A percentile compares a stretch with the other conserved stretches of the same genome.
These are phyloP conservation scores for Pseudogymnoascus sp. DNA, from an alignment of 2,329 filamentous ascomycete species.

Conservation along the genomic window DNA sequence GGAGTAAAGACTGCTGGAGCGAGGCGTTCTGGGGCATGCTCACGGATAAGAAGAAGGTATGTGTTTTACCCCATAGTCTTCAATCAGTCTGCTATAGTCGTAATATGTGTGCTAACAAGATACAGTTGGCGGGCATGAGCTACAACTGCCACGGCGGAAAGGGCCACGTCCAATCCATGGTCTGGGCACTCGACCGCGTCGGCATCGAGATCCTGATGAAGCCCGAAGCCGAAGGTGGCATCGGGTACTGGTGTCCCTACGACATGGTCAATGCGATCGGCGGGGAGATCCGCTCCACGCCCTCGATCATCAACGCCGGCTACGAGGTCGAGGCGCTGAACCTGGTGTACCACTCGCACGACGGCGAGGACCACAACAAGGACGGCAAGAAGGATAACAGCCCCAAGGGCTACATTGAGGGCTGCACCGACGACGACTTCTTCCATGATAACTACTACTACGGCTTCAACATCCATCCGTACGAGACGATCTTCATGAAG, in stretches of 20 bases:
- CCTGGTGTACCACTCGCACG: constrained; percentile 6
- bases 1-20: constrained; percentile 9
- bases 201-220: constrained; percentile 31
- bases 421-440: constrained; percentile 23
- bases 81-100: neutral
- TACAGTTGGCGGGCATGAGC: constrained; percentile 24
- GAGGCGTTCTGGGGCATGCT: constrained; percentile 9
- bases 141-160: constrained; percentile 10
- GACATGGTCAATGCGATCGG: constrained; percentile 7
- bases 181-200: constrained; percentile 13
- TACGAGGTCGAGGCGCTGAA: constrained; percentile 8
- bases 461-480: constrained; percentile 30
- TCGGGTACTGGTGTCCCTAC: constrained; percentile 6
- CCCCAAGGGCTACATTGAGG: constrained; percentile 17
- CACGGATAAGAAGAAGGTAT: constrained; percentile 12
- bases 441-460: constrained; percentile 26
- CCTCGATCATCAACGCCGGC: neutral
- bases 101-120: neutral
- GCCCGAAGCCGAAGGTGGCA: constrained; percentile 15
- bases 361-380: constrained; percentile 4
- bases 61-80: neutral
- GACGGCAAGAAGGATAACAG: constrained; percentile 4
- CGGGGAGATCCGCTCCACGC: neutral
- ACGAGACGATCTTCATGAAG: constrained; percentile 32
- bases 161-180: constrained; percentile 8